Evolutionary conservation across 306 rosid species (phyloP), one percentile per base, ranked within the genome.

Genomic region (Begonia peltatifolia): DNA sequence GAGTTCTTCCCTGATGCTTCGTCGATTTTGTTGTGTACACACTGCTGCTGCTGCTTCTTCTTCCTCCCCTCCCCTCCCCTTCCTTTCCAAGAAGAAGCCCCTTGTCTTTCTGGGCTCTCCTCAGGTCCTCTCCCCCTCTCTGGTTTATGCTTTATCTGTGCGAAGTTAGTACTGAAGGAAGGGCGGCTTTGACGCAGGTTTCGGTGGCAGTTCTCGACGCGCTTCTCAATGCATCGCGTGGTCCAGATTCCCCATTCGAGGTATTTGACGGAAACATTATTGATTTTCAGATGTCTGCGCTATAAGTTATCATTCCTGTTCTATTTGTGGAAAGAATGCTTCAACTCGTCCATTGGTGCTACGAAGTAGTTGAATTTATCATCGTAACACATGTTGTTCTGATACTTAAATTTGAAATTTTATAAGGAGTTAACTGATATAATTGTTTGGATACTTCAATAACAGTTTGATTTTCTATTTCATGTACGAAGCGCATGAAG

Each of bases 41-140:
- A 47, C 74, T 46, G 55, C 84, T 1, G n/a, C 73, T 50, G 55
- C 84, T 1, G 16, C 73, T 14, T 54, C 68, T 16, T 30, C 68
- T 16, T 47, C 59, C 46, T 54, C 68, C 11, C 11, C 68, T 15
- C 25, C 57, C 50, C 47, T 71, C 11, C 42, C 68, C 17, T 50
- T 60, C 52, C 41, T 56, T 41, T 57, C 75, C 56, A 63, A 42
- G 65, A 82, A 71, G 77, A 86, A 84, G 71, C 65, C 87, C 36
- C 61, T 89, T 42, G 93, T 82, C 54, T 76, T 84, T 44, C 47
- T 89, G 73, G 95, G 97, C 20, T 82, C 97, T 38, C 97, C 97
- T 64, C 92, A 75, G 74, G 87, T 74, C 47, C 47, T 12, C 30
- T 15, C 43, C 52, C 61, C 22, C 6, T 46, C 12, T 14, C 41